Evolutionary conservation across 345 rosid species (phyloP).

Genomic region (Ceriops tagal): DNA sequence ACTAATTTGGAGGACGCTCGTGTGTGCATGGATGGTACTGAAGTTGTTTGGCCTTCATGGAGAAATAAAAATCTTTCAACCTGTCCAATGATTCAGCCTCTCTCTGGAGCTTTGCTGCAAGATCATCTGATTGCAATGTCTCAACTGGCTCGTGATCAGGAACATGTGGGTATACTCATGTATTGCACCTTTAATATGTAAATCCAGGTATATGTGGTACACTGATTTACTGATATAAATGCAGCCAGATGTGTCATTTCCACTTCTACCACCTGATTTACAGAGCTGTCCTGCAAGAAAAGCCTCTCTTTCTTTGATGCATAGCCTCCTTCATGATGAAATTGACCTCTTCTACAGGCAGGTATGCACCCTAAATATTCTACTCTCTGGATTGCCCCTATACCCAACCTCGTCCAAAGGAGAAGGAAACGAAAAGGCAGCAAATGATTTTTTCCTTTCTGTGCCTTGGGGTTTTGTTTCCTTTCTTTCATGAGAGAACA

Average conservation of each 20-base stretch:
- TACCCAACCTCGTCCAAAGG: no score
- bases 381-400: constrained; percentile 19
- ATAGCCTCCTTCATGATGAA: constrained; percentile 68
- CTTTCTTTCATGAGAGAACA: constrained; percentile 2
- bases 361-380: constrained; percentile 36
- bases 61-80: constrained; percentile 75
- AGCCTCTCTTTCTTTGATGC: constrained; percentile 64
- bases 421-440: not conserved
- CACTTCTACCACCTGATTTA: constrained; percentile 69
- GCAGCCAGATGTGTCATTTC: constrained; percentile 90
- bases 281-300: constrained; percentile 53
- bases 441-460: not conserved
- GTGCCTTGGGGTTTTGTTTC: constrained; percentile 5
- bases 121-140: constrained; percentile 87
- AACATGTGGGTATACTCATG: constrained; percentile 59
- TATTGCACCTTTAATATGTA: constrained; percentile 11
- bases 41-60: constrained; percentile 96
- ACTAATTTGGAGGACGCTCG: constrained; percentile 66
- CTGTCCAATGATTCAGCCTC: constrained; percentile 77
- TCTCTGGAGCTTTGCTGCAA: constrained; percentile 74
- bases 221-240: constrained; percentile 30
- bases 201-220: constrained; percentile 11
- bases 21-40: constrained; percentile 66
- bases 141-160: constrained; percentile 89
- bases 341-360: constrained; percentile 84